Base-by-base conservation (phyloP, 257 asterid genomes). In the Rehmannia glutinosa region DNA sequence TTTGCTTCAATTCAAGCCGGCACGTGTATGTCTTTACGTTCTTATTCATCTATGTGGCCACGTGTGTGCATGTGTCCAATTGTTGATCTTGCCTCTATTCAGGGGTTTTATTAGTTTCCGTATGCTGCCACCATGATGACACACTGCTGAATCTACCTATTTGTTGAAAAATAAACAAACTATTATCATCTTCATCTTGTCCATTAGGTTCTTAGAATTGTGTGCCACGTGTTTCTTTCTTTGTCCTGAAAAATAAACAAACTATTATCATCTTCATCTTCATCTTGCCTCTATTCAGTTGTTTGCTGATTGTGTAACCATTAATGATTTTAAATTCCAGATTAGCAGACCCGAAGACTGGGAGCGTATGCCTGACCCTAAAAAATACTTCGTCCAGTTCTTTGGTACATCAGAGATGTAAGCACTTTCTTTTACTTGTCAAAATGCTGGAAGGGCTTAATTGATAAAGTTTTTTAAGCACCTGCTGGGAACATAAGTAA, bases 361-460 rank as follows among this genome's bases (percentile, higher is more conserved):
- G 92, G 36, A 75, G 43, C 81, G 79, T 57, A 69, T 64, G 27
- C 87, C 95, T 65, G 96, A 91, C 73, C 86, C 92, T 6, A 88
- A 73, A 76, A 88, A 91, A 70, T 83, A 80, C 74, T 91, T 91
- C 43, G 97, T 91, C 52, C 86, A 88, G 63, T 88, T 91, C 85
- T 91, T 69, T 79, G 97, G 97, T 53, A 91, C 97, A 70, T 42
- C 54, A 74, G 97, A 91, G 74, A 88, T 91, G 97, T 88, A 84
- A 84, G 96, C 73, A 62, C 57, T 43, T 67, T 17, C 53, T 12
- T 35, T 62, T 68, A 52, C 65, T 45, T 47, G 63, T 59, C 39
- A 52, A 25, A 52, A 64, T 45, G 73, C 47, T 51, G 28, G 47
- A 54, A 28, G 47, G 10, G 17, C 61, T 11, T 27, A 16, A 25